Conservation (phyloP, 2,329 filamentous ascomycete genomes). For the Colletotrichum liriopes region DNA sequence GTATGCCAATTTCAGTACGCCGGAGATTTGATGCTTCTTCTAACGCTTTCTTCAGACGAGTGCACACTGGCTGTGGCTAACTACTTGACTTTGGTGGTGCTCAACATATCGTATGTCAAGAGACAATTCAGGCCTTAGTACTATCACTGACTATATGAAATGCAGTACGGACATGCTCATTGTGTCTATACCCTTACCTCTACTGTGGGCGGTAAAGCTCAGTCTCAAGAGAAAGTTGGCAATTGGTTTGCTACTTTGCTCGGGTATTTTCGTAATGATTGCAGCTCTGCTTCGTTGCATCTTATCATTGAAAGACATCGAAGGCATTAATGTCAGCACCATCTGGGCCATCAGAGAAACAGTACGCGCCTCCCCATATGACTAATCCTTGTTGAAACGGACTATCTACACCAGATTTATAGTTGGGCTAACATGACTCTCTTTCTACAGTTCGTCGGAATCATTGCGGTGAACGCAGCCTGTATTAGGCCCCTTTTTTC, state of each 20-base stretch:
- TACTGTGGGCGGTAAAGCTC: slow-evolving; percentile 58
- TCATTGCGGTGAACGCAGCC: slow-evolving; percentile 60
- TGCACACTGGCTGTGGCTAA: slow-evolving; percentile 56
- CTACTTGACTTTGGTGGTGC: slow-evolving; percentile 54
- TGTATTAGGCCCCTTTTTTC: slow-evolving; percentile 59
- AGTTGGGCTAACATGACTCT: background rate
- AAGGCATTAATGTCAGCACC: slow-evolving; percentile 56
- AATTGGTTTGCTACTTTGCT: slow-evolving; percentile 57
- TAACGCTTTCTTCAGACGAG: slow-evolving; percentile 44
- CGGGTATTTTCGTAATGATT: slow-evolving; percentile 61
- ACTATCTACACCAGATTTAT: background rate
- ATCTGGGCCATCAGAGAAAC: slow-evolving; percentile 63
- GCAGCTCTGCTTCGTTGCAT: slow-evolving; percentile 60
- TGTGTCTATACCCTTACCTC: slow-evolving; percentile 57
- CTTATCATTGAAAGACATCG: slow-evolving; percentile 53
- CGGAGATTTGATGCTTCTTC: too few relatives aligned
- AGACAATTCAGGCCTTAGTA: too few relatives aligned
- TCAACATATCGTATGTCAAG: slow-evolving; percentile 54
- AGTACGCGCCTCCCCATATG: slow-evolving; percentile 44
- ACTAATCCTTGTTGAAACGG: background rate
- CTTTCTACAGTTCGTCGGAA: slow-evolving; percentile 57
- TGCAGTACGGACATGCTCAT: slow-evolving; percentile 57
- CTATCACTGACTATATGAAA: background rate
- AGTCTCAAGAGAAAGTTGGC: slow-evolving; percentile 55
- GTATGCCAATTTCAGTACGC: slow-evolving; percentile 43